A percentile compares a stretch with the other conserved stretches of the same genome.
These are phyloP conservation scores for Pleomassaria siparia DNA, from an alignment of 2,329 filamentous ascomycete genomes.

Conservation along the genomic window DNA sequence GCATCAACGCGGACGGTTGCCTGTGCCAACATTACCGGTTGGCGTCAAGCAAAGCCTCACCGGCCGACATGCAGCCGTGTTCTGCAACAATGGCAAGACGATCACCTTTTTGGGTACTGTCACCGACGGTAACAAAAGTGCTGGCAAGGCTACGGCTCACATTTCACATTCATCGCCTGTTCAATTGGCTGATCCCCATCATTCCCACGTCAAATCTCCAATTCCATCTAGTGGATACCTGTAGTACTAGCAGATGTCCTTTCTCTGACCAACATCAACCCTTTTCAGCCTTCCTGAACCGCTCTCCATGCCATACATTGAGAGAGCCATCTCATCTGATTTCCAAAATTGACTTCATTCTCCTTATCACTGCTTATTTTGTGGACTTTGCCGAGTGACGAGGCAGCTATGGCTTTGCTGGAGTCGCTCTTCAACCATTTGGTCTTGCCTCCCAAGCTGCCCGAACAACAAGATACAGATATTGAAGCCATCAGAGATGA, in stretches of 20 bases:
- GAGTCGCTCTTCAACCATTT: constrained; percentile 37
- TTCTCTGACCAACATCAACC: no score
- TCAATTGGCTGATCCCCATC: no score
- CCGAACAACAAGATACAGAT: constrained; percentile 30
- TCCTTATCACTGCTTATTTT: background rate
- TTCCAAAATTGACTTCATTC: background rate
- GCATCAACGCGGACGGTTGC: background rate
- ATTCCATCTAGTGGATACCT: no score
- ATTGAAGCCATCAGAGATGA: constrained; percentile 20
- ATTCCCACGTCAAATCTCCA: no score
- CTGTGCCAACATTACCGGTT: background rate
- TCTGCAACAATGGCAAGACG: background rate
- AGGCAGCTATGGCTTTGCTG: constrained; percentile 14
- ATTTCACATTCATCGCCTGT: no score
- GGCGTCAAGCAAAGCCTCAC: background rate
- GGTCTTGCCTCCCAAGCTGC: constrained; percentile 36
- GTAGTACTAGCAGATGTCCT: no score
- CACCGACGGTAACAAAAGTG: background rate
- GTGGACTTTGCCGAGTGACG: background rate
- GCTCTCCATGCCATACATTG: no score
- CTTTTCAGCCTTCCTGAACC: no score
- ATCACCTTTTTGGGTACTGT: background rate
- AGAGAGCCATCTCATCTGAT: no score
- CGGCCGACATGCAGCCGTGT: background rate
- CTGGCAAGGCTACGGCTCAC: background rate